Conservation (phyloP, 2,329 filamentous ascomycete species). For the Pyricularia grisea region DNA sequence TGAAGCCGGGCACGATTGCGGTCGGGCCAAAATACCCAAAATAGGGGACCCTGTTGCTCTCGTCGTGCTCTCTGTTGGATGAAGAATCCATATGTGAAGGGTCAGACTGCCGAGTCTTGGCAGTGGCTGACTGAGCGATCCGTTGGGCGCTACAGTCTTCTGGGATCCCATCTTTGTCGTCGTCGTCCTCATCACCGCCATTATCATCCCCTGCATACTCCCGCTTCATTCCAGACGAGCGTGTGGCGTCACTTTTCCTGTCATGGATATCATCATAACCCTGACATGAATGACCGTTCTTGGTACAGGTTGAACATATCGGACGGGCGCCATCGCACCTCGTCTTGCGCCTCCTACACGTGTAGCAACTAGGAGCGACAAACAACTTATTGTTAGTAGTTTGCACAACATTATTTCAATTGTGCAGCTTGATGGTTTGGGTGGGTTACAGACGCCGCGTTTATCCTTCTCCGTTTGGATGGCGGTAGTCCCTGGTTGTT, state of each 20-base stretch:
- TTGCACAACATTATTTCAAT: not conserved
- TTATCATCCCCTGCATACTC: conserved; percentile 14
- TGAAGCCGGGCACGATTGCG: conserved; percentile 84
- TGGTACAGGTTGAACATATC: conserved; percentile 61
- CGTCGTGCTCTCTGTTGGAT: conserved; percentile 36
- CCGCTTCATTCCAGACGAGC: conserved; percentile 11
- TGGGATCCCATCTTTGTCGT: conserved; percentile 21
- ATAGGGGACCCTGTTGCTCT: conserved; percentile 67
- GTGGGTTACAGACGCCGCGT: conserved; percentile 56
- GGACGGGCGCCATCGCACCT: conserved; percentile 67
- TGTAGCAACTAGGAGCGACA: not conserved
- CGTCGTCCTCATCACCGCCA: conserved; percentile 25
- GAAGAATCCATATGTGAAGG: conserved; percentile 22
- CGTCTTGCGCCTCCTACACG: conserved; percentile 62
- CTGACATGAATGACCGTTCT: conserved; percentile 60
- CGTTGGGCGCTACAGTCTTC: conserved; percentile 16
- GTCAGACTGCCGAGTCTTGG: not conserved
- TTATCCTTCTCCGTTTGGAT: conserved; percentile 69
- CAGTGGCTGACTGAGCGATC: not conserved
- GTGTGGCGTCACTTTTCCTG: conserved; percentile 27
- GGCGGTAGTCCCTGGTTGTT: conserved; percentile 75
- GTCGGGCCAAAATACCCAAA: conserved; percentile 88
- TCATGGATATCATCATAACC: conserved; percentile 52
- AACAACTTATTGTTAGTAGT: not conserved
- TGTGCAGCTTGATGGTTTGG: not conserved